Conservation (phyloP, 2,329 filamentous ascomycete species). For the Fusarium kyushuense region DNA sequence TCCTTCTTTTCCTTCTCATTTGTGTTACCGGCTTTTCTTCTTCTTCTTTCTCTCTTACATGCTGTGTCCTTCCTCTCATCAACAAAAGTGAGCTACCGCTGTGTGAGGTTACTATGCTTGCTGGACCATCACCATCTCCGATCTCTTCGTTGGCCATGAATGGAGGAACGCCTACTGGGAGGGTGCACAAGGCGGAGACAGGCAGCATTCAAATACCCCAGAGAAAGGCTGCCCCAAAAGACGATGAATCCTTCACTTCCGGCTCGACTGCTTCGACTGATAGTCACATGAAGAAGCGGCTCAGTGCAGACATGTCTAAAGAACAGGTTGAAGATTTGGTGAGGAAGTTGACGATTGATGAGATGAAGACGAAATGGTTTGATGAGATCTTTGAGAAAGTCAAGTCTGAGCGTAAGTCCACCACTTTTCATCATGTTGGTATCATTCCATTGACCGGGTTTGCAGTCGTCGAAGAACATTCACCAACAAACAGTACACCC, state of each 20-base stretch:
- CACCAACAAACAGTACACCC: slow-evolving; percentile 26
- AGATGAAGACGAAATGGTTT: slow-evolving; percentile 46
- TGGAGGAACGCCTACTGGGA: slow-evolving; percentile 2
- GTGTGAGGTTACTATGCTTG: slow-evolving; percentile 31
- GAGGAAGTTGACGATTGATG: slow-evolving; percentile 42
- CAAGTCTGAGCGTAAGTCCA: slow-evolving; percentile 45
- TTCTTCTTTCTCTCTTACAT: slow-evolving; percentile 5
- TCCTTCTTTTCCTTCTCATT: not conserved
- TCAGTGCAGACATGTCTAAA: slow-evolving; percentile 45
- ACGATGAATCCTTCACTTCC: slow-evolving; percentile 33
- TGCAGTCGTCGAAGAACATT: slow-evolving; percentile 43
- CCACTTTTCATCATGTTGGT: not conserved
- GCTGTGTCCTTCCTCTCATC: slow-evolving; percentile 10
- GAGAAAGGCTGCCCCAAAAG: slow-evolving; percentile 12
- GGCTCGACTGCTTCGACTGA: slow-evolving; percentile 32
- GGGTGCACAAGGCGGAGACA: slow-evolving; percentile 19
- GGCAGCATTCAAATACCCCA: slow-evolving; percentile 39
- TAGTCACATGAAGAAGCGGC: slow-evolving; percentile 38
- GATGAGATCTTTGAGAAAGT: slow-evolving; percentile 47
- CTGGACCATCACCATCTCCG: slow-evolving; percentile 29
- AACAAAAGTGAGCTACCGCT: slow-evolving; percentile 14
- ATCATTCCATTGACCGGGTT: not conserved
- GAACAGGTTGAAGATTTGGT: slow-evolving; percentile 45
- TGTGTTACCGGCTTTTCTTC: not conserved
- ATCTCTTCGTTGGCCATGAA: slow-evolving; percentile 24